Conservation (phyloP, 2,329 filamentous ascomycete genomes). For the Venturia nashicola region DNA sequence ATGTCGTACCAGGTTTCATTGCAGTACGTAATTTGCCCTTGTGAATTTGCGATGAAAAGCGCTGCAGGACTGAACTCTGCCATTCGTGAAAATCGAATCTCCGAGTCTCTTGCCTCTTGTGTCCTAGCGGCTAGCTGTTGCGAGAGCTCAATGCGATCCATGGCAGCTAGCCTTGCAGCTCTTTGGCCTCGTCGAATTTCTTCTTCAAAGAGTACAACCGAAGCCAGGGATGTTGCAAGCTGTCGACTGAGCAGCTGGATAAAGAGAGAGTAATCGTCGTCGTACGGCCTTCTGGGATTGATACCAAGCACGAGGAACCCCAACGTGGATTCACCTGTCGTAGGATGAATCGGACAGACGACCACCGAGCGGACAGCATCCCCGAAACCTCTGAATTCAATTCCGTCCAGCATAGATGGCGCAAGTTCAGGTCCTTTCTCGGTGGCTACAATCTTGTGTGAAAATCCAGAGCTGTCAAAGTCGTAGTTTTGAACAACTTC, state of each 20-base stretch:
- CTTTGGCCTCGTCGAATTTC: conserved; percentile 64
- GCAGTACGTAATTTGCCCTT: conserved; percentile 62
- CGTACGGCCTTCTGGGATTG: conserved; percentile 67
- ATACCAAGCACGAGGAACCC: conserved; percentile 70
- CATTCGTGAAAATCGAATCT: conserved; percentile 73
- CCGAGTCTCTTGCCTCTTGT: conserved; percentile 46
- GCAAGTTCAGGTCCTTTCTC: conserved; percentile 41
- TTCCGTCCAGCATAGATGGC: conserved; percentile 48
- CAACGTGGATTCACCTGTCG: conserved; percentile 58
- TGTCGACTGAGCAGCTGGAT: conserved; percentile 63
- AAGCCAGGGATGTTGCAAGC: conserved; percentile 67
- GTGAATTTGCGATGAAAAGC: conserved; percentile 68
- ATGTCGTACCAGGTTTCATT: conserved; percentile 68
- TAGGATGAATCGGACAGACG: conserved; percentile 68
- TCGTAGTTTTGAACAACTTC: not conserved
- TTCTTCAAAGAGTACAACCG: conserved; percentile 71
- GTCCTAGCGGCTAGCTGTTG: conserved; percentile 56
- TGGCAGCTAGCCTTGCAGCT: conserved; percentile 60
- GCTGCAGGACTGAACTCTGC: conserved; percentile 74
- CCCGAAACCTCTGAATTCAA: conserved; percentile 59
- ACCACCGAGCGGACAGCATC: conserved; percentile 60
- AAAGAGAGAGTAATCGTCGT: conserved; percentile 70
- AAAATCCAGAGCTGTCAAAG: not conserved
- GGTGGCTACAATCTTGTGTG: not conserved
- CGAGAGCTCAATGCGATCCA: conserved; percentile 66